These are phyloP conservation scores for Papiliotrema flavescens DNA, from an alignment of 1,284 basidiomycete species.

Conservation along the genomic window DNA sequence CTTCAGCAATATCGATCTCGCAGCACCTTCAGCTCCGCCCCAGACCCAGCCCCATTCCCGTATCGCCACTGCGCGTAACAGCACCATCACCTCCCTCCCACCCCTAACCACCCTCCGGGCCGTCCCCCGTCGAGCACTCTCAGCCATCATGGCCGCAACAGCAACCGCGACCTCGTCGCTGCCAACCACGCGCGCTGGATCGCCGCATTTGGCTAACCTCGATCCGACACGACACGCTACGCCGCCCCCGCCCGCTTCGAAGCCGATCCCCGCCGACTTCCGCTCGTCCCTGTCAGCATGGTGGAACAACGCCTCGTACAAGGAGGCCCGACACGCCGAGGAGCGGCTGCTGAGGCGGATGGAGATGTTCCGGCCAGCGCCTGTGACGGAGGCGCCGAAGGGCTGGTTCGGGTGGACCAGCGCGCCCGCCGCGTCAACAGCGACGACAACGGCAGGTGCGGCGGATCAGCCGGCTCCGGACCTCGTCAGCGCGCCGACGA, in stretches of 20 bases:
- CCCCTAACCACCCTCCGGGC: too few relatives aligned
- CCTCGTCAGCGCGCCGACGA: background rate
- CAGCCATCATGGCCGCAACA: background rate
- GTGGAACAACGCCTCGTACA: constrained; percentile 43
- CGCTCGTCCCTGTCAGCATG: constrained; percentile 37
- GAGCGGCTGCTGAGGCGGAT: constrained; percentile 39
- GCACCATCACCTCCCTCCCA: background rate
- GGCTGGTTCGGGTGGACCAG: constrained; percentile 13
- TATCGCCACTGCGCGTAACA: background rate
- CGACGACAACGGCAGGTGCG: too few relatives aligned
- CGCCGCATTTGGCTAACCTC: background rate
- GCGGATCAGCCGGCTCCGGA: background rate
- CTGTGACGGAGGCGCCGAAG: constrained; percentile 1
- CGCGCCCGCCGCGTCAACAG: too few relatives aligned
- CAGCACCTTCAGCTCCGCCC: background rate
- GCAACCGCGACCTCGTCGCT: background rate
- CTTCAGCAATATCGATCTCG: too few relatives aligned
- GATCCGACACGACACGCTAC: constrained; percentile 12
- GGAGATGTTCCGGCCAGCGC: constrained; percentile 21
- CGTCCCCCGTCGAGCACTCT: too few relatives aligned
- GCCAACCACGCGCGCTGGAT: background rate
- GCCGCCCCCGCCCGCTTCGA: constrained; percentile 17
- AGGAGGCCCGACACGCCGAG: constrained; percentile 38
- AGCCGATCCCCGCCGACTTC: constrained; percentile 41
- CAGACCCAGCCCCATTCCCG: background rate